Conservation (phyloP, 371 early-diverging fungal species). For the Quaeritorhiza haematococci region DNA sequence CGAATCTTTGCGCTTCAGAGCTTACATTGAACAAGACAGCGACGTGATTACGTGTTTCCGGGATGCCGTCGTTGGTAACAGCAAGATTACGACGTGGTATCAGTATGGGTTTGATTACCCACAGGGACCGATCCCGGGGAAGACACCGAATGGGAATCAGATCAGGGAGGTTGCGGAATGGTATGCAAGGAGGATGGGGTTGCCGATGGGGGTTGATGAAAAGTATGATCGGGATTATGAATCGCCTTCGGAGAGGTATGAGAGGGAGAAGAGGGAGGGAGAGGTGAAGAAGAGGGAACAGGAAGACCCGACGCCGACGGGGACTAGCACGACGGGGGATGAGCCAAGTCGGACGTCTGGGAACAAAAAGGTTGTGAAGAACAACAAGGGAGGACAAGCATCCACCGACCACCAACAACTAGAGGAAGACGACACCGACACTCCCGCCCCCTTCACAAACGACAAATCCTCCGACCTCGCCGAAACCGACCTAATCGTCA, state of each 20-base stretch:
- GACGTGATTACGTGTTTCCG: conserved; percentile 40
- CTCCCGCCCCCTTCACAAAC: not conserved
- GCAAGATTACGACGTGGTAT: conserved; percentile 45
- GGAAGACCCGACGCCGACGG: not conserved
- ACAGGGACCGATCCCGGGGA: conserved; percentile 40
- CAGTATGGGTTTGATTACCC: conserved; percentile 48
- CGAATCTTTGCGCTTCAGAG: conserved; percentile 24
- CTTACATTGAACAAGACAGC: conserved; percentile 19
- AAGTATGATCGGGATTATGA: conserved; percentile 2
- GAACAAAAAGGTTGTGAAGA: not conserved
- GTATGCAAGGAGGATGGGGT: conserved; percentile 24
- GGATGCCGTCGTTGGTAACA: conserved; percentile 40
- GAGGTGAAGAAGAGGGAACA: not conserved
- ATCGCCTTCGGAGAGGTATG: conserved; percentile 1
- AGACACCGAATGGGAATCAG: conserved; percentile 33
- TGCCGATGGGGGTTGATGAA: conserved; percentile 28
- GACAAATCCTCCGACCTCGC: conserved; percentile 1
- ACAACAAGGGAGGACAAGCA: not conserved
- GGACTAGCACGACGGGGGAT: not conserved
- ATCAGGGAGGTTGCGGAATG: conserved; percentile 41
- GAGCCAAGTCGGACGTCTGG: not conserved
- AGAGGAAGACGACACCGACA: not conserved
- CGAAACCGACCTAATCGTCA: conserved; percentile 30
- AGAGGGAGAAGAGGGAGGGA: not conserved
- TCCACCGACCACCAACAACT: not conserved